These are phyloP conservation scores for Coniochaeta sp. DNA, from an alignment of 2,329 filamentous ascomycete genomes.

Conservation along the genomic window DNA sequence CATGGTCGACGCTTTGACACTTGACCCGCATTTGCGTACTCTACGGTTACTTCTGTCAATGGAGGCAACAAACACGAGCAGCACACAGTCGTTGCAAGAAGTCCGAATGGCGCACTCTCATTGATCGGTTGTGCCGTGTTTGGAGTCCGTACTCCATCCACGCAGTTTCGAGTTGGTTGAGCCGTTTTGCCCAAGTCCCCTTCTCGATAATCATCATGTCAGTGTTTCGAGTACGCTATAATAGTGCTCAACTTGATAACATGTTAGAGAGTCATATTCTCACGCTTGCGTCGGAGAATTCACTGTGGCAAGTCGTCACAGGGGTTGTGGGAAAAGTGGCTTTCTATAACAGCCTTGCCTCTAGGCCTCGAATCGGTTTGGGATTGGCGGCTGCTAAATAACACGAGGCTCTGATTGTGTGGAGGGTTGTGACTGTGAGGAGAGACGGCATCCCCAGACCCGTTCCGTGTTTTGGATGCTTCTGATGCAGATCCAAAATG, in stretches of 20 bases:
- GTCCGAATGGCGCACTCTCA: not conserved
- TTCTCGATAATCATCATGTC: too few species aligned
- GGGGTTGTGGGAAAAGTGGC: not conserved
- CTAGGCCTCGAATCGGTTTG: slow-evolving; percentile 9
- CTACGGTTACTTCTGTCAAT: not conserved
- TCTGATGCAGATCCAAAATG: not conserved
- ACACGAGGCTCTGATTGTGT: slow-evolving; percentile 8
- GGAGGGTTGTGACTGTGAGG: not conserved
- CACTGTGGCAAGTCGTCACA: not conserved
- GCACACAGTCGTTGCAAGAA: not conserved
- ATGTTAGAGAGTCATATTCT: not conserved
- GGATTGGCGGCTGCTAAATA: slow-evolving; percentile 17
- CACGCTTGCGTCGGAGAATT: not conserved
- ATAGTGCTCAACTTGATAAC: not conserved
- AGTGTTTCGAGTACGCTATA: not conserved
- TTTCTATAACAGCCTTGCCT: slow-evolving; percentile 1
- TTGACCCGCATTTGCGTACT: not conserved
- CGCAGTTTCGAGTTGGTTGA: not conserved
- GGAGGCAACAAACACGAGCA: not conserved
- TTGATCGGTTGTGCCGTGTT: not conserved
- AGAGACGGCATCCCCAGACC: slow-evolving; percentile 13
- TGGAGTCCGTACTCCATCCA: not conserved
- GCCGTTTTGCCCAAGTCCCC: not conserved
- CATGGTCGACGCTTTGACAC: not conserved
- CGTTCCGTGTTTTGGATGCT: slow-evolving; percentile 16